Evolutionary conservation across 2,329 filamentous ascomycete genomes (phyloP).

Genomic region (Venturia pyrina): DNA sequence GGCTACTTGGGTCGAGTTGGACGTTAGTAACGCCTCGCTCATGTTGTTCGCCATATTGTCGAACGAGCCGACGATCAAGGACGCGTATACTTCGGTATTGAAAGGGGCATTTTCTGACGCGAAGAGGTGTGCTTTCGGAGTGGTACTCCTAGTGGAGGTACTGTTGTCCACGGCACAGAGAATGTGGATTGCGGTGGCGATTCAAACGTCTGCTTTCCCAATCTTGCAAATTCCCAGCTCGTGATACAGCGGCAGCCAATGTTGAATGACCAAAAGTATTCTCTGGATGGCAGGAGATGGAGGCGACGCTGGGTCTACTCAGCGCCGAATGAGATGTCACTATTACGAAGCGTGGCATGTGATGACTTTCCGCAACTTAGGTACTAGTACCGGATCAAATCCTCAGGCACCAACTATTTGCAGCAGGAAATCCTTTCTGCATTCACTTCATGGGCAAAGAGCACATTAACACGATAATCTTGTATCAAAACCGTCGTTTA

Average conservation of each 20-base stretch:
- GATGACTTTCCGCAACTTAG: too few relatives aligned
- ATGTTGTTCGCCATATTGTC: neutral
- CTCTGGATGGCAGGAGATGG: neutral
- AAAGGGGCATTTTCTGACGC: neutral
- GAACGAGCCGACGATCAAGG: neutral
- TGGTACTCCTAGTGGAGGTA: neutral
- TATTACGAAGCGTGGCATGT: neutral
- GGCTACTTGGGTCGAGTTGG: neutral
- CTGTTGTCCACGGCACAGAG: neutral
- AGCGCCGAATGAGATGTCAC: neutral
- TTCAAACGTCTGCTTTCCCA: neutral
- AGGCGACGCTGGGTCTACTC: neutral
- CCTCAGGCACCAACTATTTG: too few relatives aligned
- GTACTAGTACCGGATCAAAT: too few relatives aligned
- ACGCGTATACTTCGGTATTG: neutral
- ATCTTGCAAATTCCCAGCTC: neutral
- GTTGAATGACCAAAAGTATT: neutral
- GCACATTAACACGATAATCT: neutral
- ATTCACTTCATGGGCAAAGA: too few relatives aligned
- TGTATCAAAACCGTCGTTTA: neutral
- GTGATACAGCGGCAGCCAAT: neutral
- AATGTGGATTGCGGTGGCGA: neutral
- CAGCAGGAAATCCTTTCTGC: too few relatives aligned
- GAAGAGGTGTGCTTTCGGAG: neutral
- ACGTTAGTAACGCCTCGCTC: neutral